phyloP scores from a whole-genome alignment of 148 eudicot species.

The Talinum fruticosum region DNA sequence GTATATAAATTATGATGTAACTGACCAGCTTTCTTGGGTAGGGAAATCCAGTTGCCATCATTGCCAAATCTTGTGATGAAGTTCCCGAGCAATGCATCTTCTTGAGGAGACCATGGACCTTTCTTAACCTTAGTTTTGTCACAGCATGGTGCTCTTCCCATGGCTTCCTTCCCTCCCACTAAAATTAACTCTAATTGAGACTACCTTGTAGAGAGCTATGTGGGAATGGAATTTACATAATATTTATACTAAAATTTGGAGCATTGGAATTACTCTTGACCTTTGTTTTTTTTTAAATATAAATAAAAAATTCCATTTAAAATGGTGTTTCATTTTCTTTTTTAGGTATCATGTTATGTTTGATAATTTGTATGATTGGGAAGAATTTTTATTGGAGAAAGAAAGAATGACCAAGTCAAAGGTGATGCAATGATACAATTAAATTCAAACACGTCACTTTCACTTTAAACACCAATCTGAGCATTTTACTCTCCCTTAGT shows the following conservation, averaged over 20 bases:
- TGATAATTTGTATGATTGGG: constrained; percentile 3
- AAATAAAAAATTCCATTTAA: no score
- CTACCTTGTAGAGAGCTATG: not conserved
- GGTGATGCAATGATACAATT: not conserved
- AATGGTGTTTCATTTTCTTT: not conserved
- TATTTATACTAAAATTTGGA: not conserved
- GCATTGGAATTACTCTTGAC: not conserved
- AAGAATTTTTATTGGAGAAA: not conserved
- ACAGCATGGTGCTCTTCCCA: constrained; percentile 47
- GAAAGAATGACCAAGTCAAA: constrained; percentile 19
- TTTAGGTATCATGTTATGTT: not conserved
- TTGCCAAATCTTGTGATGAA: constrained; percentile 26
- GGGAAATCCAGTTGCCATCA: constrained; percentile 37
- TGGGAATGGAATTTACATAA: not conserved
- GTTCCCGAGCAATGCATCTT: constrained; percentile 31
- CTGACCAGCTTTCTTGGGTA: constrained; percentile 35
- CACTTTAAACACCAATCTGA: not conserved
- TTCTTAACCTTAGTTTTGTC: constrained; percentile 38
- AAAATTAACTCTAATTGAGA: not conserved
- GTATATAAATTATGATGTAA: no score
- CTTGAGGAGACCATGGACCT: constrained; percentile 43
- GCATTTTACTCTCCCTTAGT: not conserved
- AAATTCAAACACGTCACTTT: constrained; percentile 6
- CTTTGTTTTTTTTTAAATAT: not conserved
- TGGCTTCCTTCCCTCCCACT: not conserved